phyloP scores from a whole-genome alignment of 1,284 basidiomycete species.

The Bothia castanella region DNA sequence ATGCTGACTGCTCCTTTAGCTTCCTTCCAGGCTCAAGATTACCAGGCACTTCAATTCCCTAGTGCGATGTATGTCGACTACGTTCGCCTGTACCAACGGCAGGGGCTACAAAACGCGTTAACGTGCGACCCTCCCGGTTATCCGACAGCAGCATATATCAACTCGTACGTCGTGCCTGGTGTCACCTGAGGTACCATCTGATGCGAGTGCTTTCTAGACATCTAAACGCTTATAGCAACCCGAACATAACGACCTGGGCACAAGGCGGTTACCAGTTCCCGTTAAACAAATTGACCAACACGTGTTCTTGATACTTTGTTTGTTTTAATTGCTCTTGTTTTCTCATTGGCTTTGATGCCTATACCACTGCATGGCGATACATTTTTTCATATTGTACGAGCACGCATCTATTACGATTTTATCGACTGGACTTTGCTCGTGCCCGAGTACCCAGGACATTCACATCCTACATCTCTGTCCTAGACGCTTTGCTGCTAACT shows the following conservation, averaged over 20 bases:
- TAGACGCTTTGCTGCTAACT: background rate
- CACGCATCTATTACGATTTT: constrained; percentile 29
- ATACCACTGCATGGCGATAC: constrained; percentile 22
- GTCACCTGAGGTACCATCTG: background rate
- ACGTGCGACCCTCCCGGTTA: constrained; percentile 61
- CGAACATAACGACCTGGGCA: constrained; percentile 74
- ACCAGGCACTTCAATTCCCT: constrained; percentile 63
- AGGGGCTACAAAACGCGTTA: constrained; percentile 52
- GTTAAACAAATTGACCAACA: constrained; percentile 62
- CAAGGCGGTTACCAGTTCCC: constrained; percentile 66
- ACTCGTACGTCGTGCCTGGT: constrained; percentile 38
- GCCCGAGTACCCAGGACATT: constrained; percentile 7
- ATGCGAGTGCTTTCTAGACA: constrained; percentile 46
- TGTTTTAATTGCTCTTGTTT: constrained; percentile 10
- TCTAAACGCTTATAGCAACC: constrained; percentile 60
- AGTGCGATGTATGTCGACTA: constrained; percentile 72
- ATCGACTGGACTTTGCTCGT: constrained; percentile 19
- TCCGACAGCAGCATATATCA: constrained; percentile 61
- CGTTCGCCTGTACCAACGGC: constrained; percentile 71
- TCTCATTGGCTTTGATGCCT: constrained; percentile 9
- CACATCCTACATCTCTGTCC: constrained; percentile 19
- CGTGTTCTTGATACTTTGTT: constrained; percentile 23
- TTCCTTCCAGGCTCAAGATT: constrained; percentile 67
- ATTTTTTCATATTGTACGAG: constrained; percentile 28
- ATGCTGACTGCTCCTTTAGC: constrained; percentile 31